Base-by-base conservation (phyloP, 805 yeast genomes). In the Saccharomycopsis vini region DNA sequence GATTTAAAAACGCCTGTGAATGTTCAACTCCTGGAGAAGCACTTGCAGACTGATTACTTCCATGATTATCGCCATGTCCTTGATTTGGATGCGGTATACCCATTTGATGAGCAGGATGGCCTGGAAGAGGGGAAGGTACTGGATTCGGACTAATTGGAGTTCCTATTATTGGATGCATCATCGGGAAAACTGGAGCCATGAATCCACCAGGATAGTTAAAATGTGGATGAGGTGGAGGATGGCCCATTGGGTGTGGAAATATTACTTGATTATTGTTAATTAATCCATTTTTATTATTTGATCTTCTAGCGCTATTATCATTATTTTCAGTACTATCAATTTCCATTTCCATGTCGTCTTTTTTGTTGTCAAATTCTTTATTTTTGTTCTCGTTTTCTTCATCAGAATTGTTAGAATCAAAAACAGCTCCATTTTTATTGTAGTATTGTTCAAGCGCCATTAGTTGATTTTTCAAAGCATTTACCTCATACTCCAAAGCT, bases 401-500 rank as follows among this genome's bases (percentile, higher is more conserved):
- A 16, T 10, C 22, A 30, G 19, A 5, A 15, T 20, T 33, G 15
- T 20, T 19, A 10, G 18, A 15, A 19, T 33, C 21, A 6, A 22
- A 20, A 22, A 26, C 23, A 4, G 6, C 30, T 9, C 26, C 31
- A 13, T 36, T 40, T 10, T 44, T 41, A 19, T 39, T 35, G 28
- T 40, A 44, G 29, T 31, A 43, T 5, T 54, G 56, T 34, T 52
- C 54, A n/a, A 56, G 36, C 4, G 51, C 44, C 18, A 49, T 52
- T 16, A 52, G 36, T 24, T 55, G 49, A 5, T 49, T 40, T 23
- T 54, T 42, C 22, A 62, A 40, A 6, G 45, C 48, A 3, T 45
- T 46, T 26, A 56, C 46, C 39, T 63, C 62, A 19, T 47, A 55
- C 38, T 69, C 68, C 31, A 69, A 52, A 4, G 57, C 47, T 26